Conservation (phyloP, 345 rosid genomes). For the Aquilaria sinensis region DNA sequence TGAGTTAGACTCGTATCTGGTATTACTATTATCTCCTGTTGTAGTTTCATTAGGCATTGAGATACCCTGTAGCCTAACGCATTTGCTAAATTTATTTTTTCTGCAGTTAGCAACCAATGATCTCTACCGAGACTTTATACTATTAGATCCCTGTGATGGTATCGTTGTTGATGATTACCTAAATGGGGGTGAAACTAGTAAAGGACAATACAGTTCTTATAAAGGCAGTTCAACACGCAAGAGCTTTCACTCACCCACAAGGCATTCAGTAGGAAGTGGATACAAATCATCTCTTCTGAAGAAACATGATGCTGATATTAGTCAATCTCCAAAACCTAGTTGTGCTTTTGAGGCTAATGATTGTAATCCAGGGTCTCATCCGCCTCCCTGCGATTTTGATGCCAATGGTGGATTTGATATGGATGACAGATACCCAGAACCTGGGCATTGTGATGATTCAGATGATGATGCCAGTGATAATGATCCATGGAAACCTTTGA, state of each 20-base stretch:
- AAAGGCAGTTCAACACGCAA: conserved; percentile 43
- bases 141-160: conserved; percentile 78
- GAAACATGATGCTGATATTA: conserved; percentile 34
- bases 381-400: conserved; percentile 31
- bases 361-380: conserved; percentile 23
- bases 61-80: conserved; percentile 7
- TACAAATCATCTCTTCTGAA: conserved; percentile 51
- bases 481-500: conserved; percentile 93
- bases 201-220: conserved; percentile 34
- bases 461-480: conserved; percentile 42
- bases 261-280: conserved; percentile 56
- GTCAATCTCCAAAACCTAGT: conserved; percentile 35
- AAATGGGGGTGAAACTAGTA: conserved; percentile 30
- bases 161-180: conserved; percentile 50
- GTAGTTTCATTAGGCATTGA: conserved; percentile 13
- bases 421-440: conserved; percentile 44
- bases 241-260: conserved; percentile 50
- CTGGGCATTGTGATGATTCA: conserved; percentile 43
- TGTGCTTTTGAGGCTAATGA: conserved; percentile 28
- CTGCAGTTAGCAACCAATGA: conserved; percentile 82
- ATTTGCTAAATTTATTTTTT: conserved; percentile 15
- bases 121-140: conserved; percentile 78
- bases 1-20: conserved; percentile 94
- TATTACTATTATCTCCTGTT: conserved; percentile 24
- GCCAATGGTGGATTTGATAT: conserved; percentile 36